Base-by-base conservation (phyloP, 495 filamentous ascomycete genomes). In the Terfezia claveryi region DNA sequence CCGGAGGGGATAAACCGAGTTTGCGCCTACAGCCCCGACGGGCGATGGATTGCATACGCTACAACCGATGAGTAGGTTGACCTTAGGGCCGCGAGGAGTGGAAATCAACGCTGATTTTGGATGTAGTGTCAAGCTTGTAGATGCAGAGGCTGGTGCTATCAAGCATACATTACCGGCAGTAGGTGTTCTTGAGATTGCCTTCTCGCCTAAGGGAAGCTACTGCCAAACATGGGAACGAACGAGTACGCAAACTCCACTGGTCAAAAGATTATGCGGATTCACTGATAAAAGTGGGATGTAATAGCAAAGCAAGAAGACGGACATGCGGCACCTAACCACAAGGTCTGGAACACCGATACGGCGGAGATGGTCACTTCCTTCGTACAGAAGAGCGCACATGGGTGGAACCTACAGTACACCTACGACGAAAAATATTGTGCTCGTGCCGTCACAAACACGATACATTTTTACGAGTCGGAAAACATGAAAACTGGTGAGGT, bases 371-470 rank as follows among this genome's bases (percentile, higher is more conserved):
- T 77, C 62, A 76, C 85, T n/a, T 76, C 94, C 37, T 98, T 87
- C 64, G 91, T 98, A 60, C 89, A 98, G 69, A 94, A 94, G 71
- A 82, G 78, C 54, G 84, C 88, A 72, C 87, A 84, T 16, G 86
- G 87, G 64, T 98, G 89, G 91, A 95, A 94, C 70, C 73, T 96
- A 66, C 92, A 96, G 69, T 98, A 95, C 66, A 94, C 87, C 36
- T 75, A 76, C 56, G 91, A 98, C 66, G 91, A 98, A 75, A 72
- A 74, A 61, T 85, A 82, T 64, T 98, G 91, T 68, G 91, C 89
- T 55, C 87, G 91, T 53, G 73, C 80, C 38, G 92, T 96, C 62
- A 94, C 86, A 67, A 96, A 95, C 67, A 87, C 94, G 70, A 84
- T 98, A 44, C 91, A 96, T 64, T 93, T 98, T 69, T 96, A 87